Base-by-base conservation (phyloP, 2,329 filamentous ascomycete genomes). In the Fusarium guadeloupense region DNA sequence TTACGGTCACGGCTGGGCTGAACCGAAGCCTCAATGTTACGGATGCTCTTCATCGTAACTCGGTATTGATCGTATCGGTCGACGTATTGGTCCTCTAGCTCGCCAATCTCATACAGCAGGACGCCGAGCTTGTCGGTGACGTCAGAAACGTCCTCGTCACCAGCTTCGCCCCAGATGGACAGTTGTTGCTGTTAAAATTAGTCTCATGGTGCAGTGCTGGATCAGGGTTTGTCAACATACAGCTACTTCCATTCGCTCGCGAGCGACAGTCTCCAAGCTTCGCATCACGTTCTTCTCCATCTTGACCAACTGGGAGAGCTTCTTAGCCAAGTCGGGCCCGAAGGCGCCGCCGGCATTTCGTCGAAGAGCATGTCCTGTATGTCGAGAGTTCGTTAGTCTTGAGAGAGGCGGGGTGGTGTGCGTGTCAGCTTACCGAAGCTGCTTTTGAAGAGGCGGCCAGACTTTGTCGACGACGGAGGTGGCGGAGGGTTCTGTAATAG, bases 231-330 rank as follows among this genome's bases (percentile, higher is more conserved):
- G 17, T 5, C 33, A 19, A 85, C 92, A 73, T 90, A 97, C 93
- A 73, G 95, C 95, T 67, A 97, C 94, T 72, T 98, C 95, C 93
- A 98, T 98, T 71, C 95, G 89, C 83, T 99, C 95, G 73, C 93
- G 89, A 39, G 93, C 93, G 48, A 98, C 95, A 43, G 92, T 85
- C 76, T 99, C 95, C 84, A 98, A 89, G 76, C 93, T 97, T 77
- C 95, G 92, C 95, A 99, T 99, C 53, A 97, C 92, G 75, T 99
- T 98, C 88, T 99, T 99, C 82, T 99, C 95, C 95, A 99, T 99
- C 87, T 99, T 99, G 64, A 99, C 95, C 47, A 99, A 86, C 81
- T 96, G 92, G 34, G 93, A 92, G 62, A 99, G 89, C 85, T 99
- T 99, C 86, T 97, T 97, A 55, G 95, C 90, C 55, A 99, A 88